These are phyloP conservation scores for Lasiosphaeriaceae sp. DNA, from an alignment of 495 filamentous ascomycete genomes.

Conservation along the genomic window DNA sequence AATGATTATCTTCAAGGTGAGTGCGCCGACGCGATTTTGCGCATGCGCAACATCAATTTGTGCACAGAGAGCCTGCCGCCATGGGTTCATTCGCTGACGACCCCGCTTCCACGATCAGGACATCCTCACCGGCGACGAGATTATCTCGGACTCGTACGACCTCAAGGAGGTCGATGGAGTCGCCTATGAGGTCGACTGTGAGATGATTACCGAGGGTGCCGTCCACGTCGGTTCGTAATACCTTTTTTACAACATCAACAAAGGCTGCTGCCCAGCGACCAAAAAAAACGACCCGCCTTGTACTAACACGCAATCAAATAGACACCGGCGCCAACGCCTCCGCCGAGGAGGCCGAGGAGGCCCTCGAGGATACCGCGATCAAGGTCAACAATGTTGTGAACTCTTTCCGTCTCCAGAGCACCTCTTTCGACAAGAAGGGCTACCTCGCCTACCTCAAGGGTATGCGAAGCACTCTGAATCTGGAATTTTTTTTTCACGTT, in stretches of 20 bases:
- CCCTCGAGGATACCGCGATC: constrained; percentile 59
- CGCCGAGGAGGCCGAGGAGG: constrained; percentile 81
- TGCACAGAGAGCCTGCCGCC: too few species aligned
- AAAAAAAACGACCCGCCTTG: too few species aligned
- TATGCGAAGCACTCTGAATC: constrained; percentile 28
- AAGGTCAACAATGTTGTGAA: constrained; percentile 93
- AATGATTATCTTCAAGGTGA: constrained; percentile 93
- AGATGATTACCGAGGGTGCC: constrained; percentile 71
- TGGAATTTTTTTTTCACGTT: not conserved
- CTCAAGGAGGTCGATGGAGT: constrained; percentile 69
- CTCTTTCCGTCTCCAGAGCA: constrained; percentile 81
- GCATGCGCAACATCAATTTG: not conserved
- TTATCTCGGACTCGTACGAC: constrained; percentile 90
- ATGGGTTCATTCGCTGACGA: constrained; percentile 5
- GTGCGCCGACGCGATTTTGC: constrained; percentile 39
- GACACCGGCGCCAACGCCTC: constrained; percentile 97
- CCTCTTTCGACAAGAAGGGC: constrained; percentile 76
- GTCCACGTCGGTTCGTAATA: constrained; percentile 71
- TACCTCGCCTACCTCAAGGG: constrained; percentile 81
- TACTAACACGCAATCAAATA: constrained; percentile 18
- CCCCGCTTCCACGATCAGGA: constrained; percentile 54
- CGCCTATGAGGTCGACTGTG: constrained; percentile 85
- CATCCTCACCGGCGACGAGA: constrained; percentile 84
- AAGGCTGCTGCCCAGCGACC: too few species aligned
- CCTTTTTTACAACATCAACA: too few species aligned